Evolutionary conservation across 2,329 filamentous ascomycete genomes (phyloP), one percentile per base, ranked within the genome.

Genomic region (Aspergillus sp.): DNA sequence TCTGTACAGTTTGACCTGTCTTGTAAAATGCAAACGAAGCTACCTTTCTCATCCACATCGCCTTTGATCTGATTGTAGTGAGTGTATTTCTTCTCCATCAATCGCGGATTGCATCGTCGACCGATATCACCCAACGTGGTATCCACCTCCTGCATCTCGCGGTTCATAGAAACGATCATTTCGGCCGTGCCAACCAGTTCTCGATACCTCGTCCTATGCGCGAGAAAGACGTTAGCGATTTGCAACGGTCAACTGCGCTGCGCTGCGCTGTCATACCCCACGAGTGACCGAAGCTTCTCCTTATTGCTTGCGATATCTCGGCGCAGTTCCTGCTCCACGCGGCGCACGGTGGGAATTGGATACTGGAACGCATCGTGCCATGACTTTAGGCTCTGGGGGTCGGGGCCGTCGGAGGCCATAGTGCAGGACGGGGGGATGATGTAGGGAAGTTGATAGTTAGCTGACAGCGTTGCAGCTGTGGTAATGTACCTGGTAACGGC

Each of bases 181-280:
- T 96, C 92, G 50, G 93, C 93, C 0, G 93, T 96, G 48, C 89
- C 89, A 22, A 97, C 84, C 8, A 97, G 84, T 63, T 94, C 90
- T 60, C 93, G 88, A 73, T 97, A 97, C 65, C 83, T 82, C 61
- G 81, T 77, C 17, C 82, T 85, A 60, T 9, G 49, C 19, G 44
- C 48, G 44, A 38, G 54, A 45, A 45, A 50, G 44, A 50, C 43
- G 52, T 60, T 45, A 58, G 54, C 38, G 1, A 26, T 40, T 19
- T 22, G 47, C 20, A 13, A 4, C 20, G 41, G 9, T 5, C 35
- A 41, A 3, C 13, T 38, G 8, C 20, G 36, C n/a, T 26, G 8
- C 20, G 36, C n/a, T 26, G 3, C 24, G 26, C 17, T 5, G 20
- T 6, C 76, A 52, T 76, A 84, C 82, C 85, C 85, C 57, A 88